phyloP scores from a whole-genome alignment of 164 flowering plant species.

The Aristolochia contorta region DNA sequence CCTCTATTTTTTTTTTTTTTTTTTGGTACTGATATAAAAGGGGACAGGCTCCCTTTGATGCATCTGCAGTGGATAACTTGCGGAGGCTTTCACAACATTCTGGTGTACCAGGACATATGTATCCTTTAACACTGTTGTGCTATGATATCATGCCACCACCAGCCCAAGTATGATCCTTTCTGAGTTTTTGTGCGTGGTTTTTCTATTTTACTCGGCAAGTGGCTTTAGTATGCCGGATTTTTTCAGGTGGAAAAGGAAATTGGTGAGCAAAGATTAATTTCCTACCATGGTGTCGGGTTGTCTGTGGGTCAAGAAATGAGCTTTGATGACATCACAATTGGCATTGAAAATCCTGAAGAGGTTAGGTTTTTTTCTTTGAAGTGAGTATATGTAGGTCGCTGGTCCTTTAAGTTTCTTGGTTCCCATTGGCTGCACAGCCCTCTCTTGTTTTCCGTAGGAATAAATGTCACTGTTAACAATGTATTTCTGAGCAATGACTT shows the following conservation, averaged over 20 bases:
- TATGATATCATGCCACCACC: conserved; percentile 98
- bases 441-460: neutral
- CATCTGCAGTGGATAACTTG: conserved; percentile 78
- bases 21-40: conserved; percentile 26
- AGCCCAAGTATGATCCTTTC: conserved; percentile 34
- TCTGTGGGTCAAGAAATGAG: conserved; percentile 59
- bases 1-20: conserved; percentile 7
- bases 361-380: conserved; percentile 21
- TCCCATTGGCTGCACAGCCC: neutral
- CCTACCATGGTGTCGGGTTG: conserved; percentile 74
- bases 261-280: conserved; percentile 71
- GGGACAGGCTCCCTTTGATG: conserved; percentile 85
- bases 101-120: conserved; percentile 70
- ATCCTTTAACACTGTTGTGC: conserved; percentile 70
- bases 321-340: conserved; percentile 33
- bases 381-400: neutral
- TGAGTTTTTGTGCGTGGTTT: neutral
- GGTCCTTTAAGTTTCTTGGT: neutral
- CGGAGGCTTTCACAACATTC: conserved; percentile 81
- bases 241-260: conserved; percentile 85
- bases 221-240: neutral
- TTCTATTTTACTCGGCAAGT: neutral
- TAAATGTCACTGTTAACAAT: neutral
- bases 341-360: conserved; percentile 49
- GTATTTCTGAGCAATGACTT: neutral